Base-by-base conservation (phyloP, 805 yeast species). In the Maudiozyma barnettii region DNA sequence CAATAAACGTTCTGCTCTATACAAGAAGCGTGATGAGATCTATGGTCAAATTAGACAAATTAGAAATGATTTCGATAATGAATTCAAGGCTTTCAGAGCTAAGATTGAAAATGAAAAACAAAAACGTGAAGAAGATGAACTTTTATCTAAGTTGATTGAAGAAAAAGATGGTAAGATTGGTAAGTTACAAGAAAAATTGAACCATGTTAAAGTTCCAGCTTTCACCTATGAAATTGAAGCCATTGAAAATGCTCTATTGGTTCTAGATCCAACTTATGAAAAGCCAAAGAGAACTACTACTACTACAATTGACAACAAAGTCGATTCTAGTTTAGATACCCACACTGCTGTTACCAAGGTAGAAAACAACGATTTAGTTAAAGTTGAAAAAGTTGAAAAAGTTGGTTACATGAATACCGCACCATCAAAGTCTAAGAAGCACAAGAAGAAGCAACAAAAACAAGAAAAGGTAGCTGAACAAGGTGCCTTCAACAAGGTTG, bases 161-260 rank as follows among this genome's bases (percentile, higher is more conserved):
- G 75, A 75, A 54, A 78, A 74, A 62, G 70, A 72, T 51, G 72
- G 69, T 54, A 74, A 74, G 59, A 71, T 76, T 64, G 75, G 74
- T 68, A 79, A 74, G 58, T 84, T 82, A 48, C 87, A 86, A 57
- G 73, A 77, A 60, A 79, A 78, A 60, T 78, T 85, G 71, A 76
- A 79, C 45, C 84, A 79, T 52, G 89, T 89, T 42, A 63, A 64
- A 43, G 78, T 84, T 23, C 96, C 98, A 26, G 98, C 97, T 23
- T 90, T 84, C 69, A 78, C 82, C 49, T 70, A 70, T 41, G 95
- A 93, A 69, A 82, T 91, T 58, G 74, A 75, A 54, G 72, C 82
- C 52, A 84, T 93, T 59, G 86, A 89, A 66, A 71, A 76, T 47
- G 74, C 89, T 63, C 74, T 90, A 63, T 61, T 70, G 35, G 78